Conservation (phyloP, 352 stramenopile species). For the Phytophthora sojae region DNA sequence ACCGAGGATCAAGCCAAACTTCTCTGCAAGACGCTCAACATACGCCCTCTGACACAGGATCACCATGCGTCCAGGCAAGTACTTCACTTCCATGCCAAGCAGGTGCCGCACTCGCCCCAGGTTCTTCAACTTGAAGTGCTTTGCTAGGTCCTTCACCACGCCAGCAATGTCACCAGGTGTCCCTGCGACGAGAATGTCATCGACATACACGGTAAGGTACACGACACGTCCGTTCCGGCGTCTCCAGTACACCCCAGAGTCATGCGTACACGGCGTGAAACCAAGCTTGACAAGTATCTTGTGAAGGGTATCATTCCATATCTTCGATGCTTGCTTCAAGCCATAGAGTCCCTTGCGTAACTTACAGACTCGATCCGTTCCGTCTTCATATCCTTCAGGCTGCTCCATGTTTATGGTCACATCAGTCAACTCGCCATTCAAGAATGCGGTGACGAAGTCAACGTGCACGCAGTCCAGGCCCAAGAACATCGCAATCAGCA, state of each 20-base stretch:
- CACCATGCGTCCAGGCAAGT: no score
- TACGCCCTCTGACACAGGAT: no score
- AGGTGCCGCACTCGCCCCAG: no score
- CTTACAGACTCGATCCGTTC: conserved; percentile 6
- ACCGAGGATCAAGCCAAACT: no score
- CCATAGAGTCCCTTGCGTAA: conserved; percentile 6
- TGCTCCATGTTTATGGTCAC: conserved; percentile 22
- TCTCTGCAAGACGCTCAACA: no score
- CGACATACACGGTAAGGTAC: conserved; percentile 14
- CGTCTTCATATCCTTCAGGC: conserved; percentile 10
- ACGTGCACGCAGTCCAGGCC: background rate
- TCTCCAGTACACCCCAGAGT: conserved; percentile 13
- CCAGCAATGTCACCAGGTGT: background rate
- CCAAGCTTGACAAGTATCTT: conserved; percentile 2
- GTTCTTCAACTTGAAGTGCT: no score
- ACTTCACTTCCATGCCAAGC: no score
- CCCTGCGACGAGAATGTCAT: background rate
- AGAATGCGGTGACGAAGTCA: background rate
- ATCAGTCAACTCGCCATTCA: background rate
- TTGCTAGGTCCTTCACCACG: background rate
- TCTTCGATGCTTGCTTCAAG: conserved; percentile 5
- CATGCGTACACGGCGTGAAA: conserved; percentile 5
- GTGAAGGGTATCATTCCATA: conserved; percentile 20
- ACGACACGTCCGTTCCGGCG: background rate
- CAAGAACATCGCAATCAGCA: background rate